These are phyloP conservation scores for Sungouiozyma ichnusensis DNA, from an alignment of 805 yeast genomes.

Conservation along the genomic window DNA sequence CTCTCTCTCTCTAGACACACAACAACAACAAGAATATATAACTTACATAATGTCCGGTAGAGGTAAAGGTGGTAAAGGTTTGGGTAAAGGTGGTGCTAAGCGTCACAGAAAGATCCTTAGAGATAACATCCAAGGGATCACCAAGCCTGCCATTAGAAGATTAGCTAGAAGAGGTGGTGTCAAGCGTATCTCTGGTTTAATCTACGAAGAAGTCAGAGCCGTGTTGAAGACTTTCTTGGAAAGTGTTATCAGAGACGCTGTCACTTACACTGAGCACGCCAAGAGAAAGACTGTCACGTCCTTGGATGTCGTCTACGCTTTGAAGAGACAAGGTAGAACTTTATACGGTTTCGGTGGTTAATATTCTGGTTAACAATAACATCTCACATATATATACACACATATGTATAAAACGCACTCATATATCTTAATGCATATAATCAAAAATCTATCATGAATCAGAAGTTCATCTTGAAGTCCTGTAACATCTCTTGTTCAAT, in stretches of 20 bases:
- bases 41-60: slow-evolving; percentile 75
- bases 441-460: too few species aligned
- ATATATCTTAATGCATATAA: background rate
- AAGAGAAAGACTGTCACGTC: slow-evolving; percentile 99
- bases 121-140: slow-evolving; percentile 99
- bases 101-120: slow-evolving; percentile 99
- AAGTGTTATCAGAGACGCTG: slow-evolving; percentile 97
- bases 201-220: slow-evolving; percentile 97
- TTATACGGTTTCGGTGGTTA: slow-evolving; percentile 99
- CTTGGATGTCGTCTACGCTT: slow-evolving; percentile 95
- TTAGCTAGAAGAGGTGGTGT: slow-evolving; percentile 99
- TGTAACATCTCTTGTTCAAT: background rate
- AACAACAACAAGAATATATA: slow-evolving; percentile 9
- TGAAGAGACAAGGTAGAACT: slow-evolving; percentile 99
- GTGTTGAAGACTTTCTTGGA: slow-evolving; percentile 93
- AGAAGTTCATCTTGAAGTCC: background rate
- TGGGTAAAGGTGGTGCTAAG: slow-evolving; percentile 99
- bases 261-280: slow-evolving; percentile 99
- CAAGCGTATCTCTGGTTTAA: slow-evolving; percentile 97
- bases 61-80: slow-evolving; percentile 99
- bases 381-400: too few species aligned
- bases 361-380: slow-evolving; percentile 11
- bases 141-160: slow-evolving; percentile 99
- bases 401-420: too few species aligned
- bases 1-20: slow-evolving; percentile 1